Evolutionary conservation across 352 stramenopile species (phyloP).

Genomic region (Phytopythium delawarense): DNA sequence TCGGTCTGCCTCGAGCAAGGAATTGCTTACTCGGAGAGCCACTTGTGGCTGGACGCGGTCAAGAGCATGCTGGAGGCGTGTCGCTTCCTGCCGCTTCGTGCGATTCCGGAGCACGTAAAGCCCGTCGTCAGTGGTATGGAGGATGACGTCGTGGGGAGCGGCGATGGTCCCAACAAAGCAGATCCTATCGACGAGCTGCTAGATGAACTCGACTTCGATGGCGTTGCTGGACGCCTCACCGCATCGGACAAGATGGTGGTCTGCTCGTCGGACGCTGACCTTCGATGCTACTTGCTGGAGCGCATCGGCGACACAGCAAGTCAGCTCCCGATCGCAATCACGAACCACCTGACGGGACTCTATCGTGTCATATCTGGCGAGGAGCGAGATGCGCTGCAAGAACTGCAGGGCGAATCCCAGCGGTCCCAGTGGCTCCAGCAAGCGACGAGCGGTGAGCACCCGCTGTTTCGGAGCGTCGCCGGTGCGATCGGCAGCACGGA

Average conservation of each 20-base stretch:
- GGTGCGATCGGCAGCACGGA: slow-evolving; percentile 10
- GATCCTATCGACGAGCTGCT: slow-evolving; percentile 38
- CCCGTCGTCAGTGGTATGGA: slow-evolving; percentile 12
- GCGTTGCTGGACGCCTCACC: slow-evolving; percentile 31
- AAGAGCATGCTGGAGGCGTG: slow-evolving; percentile 41
- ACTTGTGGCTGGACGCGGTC: slow-evolving; percentile 36
- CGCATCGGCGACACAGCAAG: slow-evolving; percentile 69
- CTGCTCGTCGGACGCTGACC: slow-evolving; percentile 40
- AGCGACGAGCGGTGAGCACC: neutral
- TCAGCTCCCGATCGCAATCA: slow-evolving; percentile 25
- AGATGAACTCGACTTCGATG: slow-evolving; percentile 63
- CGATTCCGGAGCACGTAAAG: slow-evolving; percentile 27
- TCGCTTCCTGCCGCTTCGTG: slow-evolving; percentile 32
- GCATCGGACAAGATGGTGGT: slow-evolving; percentile 27
- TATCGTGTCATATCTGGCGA: slow-evolving; percentile 53
- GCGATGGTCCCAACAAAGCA: neutral
- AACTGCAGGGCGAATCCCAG: slow-evolving; percentile 8
- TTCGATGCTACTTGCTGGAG: slow-evolving; percentile 60
- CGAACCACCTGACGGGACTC: slow-evolving; percentile 19
- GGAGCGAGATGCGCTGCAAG: slow-evolving; percentile 19
- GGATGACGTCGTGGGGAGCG: neutral
- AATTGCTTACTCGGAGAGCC: slow-evolving; percentile 29
- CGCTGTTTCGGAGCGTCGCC: neutral
- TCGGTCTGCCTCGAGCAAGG: slow-evolving; percentile 65
- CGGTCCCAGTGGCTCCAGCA: slow-evolving; percentile 5